Base-by-base conservation (phyloP, 306 rosid genomes). In the Gleditsia sinensis region DNA sequence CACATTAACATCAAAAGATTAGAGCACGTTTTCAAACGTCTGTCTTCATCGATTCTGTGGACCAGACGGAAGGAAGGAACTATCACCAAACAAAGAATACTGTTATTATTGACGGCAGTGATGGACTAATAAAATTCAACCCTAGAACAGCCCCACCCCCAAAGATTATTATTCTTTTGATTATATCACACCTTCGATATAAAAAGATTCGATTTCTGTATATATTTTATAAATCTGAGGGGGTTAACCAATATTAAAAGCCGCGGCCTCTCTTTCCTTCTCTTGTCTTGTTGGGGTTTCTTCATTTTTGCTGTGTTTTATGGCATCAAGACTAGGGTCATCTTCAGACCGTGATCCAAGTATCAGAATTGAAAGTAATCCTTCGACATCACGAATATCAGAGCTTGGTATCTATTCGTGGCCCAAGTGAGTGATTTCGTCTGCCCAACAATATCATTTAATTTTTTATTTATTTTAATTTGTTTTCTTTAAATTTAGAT, bases 321-420 rank as follows among this genome's bases (percentile, higher is more conserved):
- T 83, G 88, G 83, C 90, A 28, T 63, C 89, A 42, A 67, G 34
- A 54, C 20, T 83, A 40, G 75, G 78, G 23, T 59, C 79, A 49
- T 75, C 72, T 78, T 79, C 86, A 28, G 62, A n/a, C n/a, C n/a
- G n/a, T n/a, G n/a, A 61, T 64, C 78, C 88, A 42, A 51, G 71
- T 77, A 85, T 91, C 62, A 64, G 39, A 0, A 88, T 91, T 10
- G 97, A 91, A 65, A 86, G 78, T 39, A 88, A 76, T 81, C 94
- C 94, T 73, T 83, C 94, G 33, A 72, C 85, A 48, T 74, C 94
- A 68, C 84, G 87, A 21, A 69, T 91, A 19, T 70, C 85, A 5
- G 89, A 87, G 74, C 42, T 88, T 66, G 86, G 88, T 74, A 88
- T 91, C 83, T 85, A 87, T 80, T 78, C 87, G 21, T 88, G 97